phyloP scores from a whole-genome alignment of 192 early-diverging fungal species.

The Phlyctochytrium bullatum region DNA sequence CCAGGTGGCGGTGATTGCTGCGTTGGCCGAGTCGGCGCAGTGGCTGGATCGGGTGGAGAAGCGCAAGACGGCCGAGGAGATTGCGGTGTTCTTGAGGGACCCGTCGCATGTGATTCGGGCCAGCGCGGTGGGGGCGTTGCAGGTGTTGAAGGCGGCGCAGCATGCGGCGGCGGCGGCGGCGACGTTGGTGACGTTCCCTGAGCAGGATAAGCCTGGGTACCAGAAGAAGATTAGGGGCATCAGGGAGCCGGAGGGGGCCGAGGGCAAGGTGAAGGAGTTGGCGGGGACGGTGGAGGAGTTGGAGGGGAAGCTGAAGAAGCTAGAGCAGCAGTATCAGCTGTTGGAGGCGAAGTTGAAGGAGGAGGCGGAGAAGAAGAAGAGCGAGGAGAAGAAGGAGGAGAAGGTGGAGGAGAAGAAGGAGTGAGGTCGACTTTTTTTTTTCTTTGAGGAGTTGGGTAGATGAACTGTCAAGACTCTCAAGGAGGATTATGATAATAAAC shows the following conservation, averaged over 20 bases:
- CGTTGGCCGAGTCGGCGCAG: slow-evolving; percentile 11
- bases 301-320: slow-evolving; percentile 29
- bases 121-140: background rate
- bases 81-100: slow-evolving; percentile 21
- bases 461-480: too few species aligned
- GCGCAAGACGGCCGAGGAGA: slow-evolving; percentile 7
- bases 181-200: slow-evolving; percentile 18
- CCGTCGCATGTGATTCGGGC: background rate
- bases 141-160: background rate
- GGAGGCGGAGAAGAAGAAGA: background rate
- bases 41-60: slow-evolving; percentile 16
- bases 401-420: slow-evolving; percentile 17
- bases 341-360: slow-evolving; percentile 30
- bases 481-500: too few species aligned
- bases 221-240: slow-evolving; percentile 9
- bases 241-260: background rate
- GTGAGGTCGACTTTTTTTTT: background rate
- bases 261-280: slow-evolving; percentile 10
- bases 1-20: slow-evolving; percentile 21
- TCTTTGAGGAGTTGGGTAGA: too few species aligned
- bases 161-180: slow-evolving; percentile 1
- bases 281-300: slow-evolving; percentile 29
- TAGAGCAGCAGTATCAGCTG: slow-evolving; percentile 26
- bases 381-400: slow-evolving; percentile 4
- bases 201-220: slow-evolving; percentile 18